A percentile compares a stretch with the other conserved stretches of the same genome.
Evolutionary conservation across 169 alveolate genomes (phyloP).

Genomic region (Cystoisospora suis): DNA sequence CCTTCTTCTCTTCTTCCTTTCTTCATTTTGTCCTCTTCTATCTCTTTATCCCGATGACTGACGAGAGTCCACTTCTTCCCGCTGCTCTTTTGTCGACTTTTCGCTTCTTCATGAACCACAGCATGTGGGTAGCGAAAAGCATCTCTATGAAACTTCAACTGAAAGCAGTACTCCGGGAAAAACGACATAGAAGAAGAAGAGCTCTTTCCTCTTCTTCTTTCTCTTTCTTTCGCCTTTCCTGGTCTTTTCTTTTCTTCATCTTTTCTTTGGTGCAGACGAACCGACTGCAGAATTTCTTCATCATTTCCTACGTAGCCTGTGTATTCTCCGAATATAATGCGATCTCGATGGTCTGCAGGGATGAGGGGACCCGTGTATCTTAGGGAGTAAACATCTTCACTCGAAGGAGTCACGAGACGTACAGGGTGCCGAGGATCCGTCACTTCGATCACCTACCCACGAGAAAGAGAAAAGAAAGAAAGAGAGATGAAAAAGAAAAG

Average conservation of each 20-base stretch:
- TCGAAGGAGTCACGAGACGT: conserved; percentile 69
- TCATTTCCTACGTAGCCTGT: conserved; percentile 22
- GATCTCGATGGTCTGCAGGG: conserved; percentile 31
- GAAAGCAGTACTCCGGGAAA: conserved; percentile 24
- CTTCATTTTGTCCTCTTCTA: too few relatives aligned
- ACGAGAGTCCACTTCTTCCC: too few relatives aligned
- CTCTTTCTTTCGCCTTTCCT: too few relatives aligned
- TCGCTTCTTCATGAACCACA: too few relatives aligned
- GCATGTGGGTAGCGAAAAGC: conserved; percentile 17
- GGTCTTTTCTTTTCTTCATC: too few relatives aligned
- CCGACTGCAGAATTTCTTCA: not conserved
- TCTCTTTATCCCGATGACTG: too few relatives aligned
- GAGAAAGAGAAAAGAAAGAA: not conserved
- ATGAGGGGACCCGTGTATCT: conserved; percentile 50
- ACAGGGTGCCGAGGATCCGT: conserved; percentile 71
- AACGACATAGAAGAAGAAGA: too few relatives aligned
- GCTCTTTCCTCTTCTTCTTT: too few relatives aligned
- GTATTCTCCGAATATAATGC: conserved; percentile 17
- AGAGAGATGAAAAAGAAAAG: not conserved
- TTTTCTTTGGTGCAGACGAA: too few relatives aligned
- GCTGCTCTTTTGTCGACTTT: too few relatives aligned
- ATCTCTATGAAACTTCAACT: conserved; percentile 9
- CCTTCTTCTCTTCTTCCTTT: not conserved
- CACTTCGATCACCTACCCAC: conserved; percentile 41
- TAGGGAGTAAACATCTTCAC: conserved; percentile 26